Evolutionary conservation across 1,284 basidiomycete genomes (phyloP), one percentile per base, ranked within the genome.

Genomic region (Stygiomarasmius scandens): DNA sequence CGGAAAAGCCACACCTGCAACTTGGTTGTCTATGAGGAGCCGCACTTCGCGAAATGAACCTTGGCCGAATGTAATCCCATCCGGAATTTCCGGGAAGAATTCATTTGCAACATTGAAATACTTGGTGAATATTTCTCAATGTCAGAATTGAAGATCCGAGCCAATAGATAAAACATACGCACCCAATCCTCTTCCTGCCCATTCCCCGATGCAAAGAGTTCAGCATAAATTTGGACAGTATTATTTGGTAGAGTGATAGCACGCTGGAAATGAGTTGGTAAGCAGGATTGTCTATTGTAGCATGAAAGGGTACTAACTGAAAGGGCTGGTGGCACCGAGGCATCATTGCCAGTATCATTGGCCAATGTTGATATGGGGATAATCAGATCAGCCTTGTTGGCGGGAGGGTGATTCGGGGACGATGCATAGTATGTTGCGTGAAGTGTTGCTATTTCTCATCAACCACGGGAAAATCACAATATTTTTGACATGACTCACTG

Each of bases 41-140:
- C 90, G 84, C 16, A 93, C 84, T 70, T 94, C 92, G 34, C 91
- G 80, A 78, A 92, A 93, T 2, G 92, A 85, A 0, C 88, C 89
- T 61, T 85, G 79, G 0, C 80, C 82, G 54, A 77, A 79, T 3
- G 81, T 81, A 25, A 77, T 81, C 3, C 74, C 82, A 5, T 70
- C 47, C 1, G 89, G 88, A 8, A 92, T 70, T 58, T 79, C 73
- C 4, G 67, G 57, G 36, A 89, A 63, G 66, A 85, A 87, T 57
- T 84, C 67, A 64, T 90, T 83, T 1, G 89, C 78, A 29, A 80
- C 75, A 61, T 91, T 90, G 71, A 80, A 85, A 67, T 91, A 93
- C 90, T 91, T 66, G 49, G n/a, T 45, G 43, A 46, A 43, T 25
- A 27, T 47, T 27, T 32, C n/a, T n/a, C n/a, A 32, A 34, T 6